Evolutionary conservation across 1,139 yeast genomes (phyloP).

Genomic region (Nakaseomyces glabratus): DNA sequence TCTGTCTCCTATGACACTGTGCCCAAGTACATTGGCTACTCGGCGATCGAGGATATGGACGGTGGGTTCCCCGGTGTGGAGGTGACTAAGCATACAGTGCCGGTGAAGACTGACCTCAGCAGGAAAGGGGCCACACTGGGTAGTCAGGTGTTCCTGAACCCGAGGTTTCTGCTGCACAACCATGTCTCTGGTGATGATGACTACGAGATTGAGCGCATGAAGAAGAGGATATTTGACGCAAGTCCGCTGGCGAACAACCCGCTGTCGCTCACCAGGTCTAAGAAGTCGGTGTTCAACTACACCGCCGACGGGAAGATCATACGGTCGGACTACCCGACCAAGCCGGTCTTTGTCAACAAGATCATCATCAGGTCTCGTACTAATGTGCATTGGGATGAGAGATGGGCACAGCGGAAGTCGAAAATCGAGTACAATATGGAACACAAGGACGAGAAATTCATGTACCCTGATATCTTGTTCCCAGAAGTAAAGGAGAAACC

Average conservation of each 20-base stretch:
- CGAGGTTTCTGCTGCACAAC: slow-evolving; percentile 4
- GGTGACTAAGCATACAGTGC: slow-evolving; percentile 3
- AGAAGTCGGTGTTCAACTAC: slow-evolving; percentile 15
- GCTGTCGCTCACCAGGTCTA: slow-evolving; percentile 2
- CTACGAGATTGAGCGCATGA: slow-evolving; percentile 3
- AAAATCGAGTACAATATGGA: slow-evolving; percentile 16
- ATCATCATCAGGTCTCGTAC: slow-evolving; percentile 26
- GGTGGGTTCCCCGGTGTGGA: slow-evolving; percentile 8
- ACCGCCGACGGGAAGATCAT: slow-evolving; percentile 25
- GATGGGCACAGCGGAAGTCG: slow-evolving; percentile 18
- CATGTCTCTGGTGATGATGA: slow-evolving; percentile 5
- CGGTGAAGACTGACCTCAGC: slow-evolving; percentile 5
- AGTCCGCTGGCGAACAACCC: not conserved
- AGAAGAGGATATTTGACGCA: slow-evolving; percentile 2
- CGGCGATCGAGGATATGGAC: slow-evolving; percentile 6
- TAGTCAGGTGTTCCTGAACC: slow-evolving; percentile 1
- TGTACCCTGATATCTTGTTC: slow-evolving; percentile 19
- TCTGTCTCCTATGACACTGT: slow-evolving; percentile 7
- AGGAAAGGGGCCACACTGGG: slow-evolving; percentile 1
- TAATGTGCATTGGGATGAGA: slow-evolving; percentile 18
- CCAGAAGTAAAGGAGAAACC: slow-evolving; percentile 10
- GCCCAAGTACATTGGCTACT: slow-evolving; percentile 5
- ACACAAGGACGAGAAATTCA: slow-evolving; percentile 15
- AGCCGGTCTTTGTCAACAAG: slow-evolving; percentile 25
- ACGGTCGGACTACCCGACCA: slow-evolving; percentile 29